These are phyloP conservation scores for Monosporozyma servazzii DNA, from an alignment of 805 yeast genomes.

Conservation along the genomic window DNA sequence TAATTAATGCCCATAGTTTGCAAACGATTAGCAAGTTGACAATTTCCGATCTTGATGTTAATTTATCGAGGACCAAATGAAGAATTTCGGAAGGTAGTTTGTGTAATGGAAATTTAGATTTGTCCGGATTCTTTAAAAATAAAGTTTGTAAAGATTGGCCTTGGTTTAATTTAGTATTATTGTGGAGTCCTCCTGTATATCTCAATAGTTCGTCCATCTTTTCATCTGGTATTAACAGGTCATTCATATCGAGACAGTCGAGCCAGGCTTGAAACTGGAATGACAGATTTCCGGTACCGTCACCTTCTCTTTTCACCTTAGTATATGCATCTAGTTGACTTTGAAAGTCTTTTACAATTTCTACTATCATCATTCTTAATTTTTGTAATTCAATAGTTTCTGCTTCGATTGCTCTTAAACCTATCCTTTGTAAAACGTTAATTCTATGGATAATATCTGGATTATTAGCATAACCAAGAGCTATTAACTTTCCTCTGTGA, in stretches of 20 bases:
- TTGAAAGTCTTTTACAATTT: constrained; percentile 22
- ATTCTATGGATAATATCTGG: constrained; percentile 15
- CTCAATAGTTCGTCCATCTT: constrained; percentile 15
- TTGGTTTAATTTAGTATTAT: neutral
- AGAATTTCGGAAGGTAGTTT: constrained; percentile 47
- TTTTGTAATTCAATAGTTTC: constrained; percentile 26
- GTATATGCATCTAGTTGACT: constrained; percentile 18
- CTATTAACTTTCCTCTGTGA: constrained; percentile 16
- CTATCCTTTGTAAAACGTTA: constrained; percentile 23
- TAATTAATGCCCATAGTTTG: constrained; percentile 67
- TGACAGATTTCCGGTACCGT: constrained; percentile 17
- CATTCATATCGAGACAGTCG: constrained; percentile 17
- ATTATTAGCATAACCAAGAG: constrained; percentile 12
- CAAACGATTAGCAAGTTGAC: constrained; percentile 63
- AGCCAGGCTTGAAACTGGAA: constrained; percentile 19
- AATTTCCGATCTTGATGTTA: constrained; percentile 51
- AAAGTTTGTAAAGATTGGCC: neutral
- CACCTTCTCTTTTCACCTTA: constrained; percentile 12
- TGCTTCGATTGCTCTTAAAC: constrained; percentile 26
- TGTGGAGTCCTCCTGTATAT: constrained; percentile 6
- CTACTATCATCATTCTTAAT: constrained; percentile 16
- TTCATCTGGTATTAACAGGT: constrained; percentile 12
- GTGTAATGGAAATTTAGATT: constrained; percentile 20
- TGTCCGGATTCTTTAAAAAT: neutral
- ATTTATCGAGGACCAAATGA: constrained; percentile 54